These are phyloP conservation scores for Cyberlindnera samutprakarnensis DNA, from an alignment of 805 yeast species.

Conservation along the genomic window DNA sequence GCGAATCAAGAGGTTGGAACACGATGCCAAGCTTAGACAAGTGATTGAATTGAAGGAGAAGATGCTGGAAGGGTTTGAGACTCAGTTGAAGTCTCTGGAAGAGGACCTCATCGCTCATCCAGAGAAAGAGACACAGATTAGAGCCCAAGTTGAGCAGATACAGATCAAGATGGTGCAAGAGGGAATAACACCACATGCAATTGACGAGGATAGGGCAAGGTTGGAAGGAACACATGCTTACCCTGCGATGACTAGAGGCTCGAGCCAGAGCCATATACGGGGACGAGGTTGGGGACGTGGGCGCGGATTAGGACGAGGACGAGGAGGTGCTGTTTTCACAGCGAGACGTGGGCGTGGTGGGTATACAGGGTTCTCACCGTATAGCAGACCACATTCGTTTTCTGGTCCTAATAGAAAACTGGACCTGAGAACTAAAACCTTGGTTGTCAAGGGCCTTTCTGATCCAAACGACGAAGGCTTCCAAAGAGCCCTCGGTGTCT, in stretches of 20 bases:
- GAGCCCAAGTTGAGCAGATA: conserved; percentile 9
- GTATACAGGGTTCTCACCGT: conserved; percentile 10
- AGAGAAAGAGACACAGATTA: conserved; percentile 10
- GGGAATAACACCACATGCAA: conserved; percentile 17
- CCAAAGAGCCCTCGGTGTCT: conserved; percentile 8
- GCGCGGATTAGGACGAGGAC: conserved; percentile 8
- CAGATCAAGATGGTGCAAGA: conserved; percentile 12
- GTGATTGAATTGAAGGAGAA: conserved; percentile 27
- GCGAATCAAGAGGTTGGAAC: conserved; percentile 25
- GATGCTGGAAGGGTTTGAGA: conserved; percentile 28
- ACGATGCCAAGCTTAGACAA: conserved; percentile 25
- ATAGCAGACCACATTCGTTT: conserved; percentile 7
- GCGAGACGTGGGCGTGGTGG: too few relatives aligned
- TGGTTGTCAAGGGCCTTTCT: conserved; percentile 12
- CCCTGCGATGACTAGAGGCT: too few relatives aligned
- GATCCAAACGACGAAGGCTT: conserved; percentile 12
- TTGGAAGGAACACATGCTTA: conserved; percentile 6
- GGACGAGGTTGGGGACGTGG: conserved; percentile 11
- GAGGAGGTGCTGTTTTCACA: too few relatives aligned
- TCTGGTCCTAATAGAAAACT: conserved; percentile 6
- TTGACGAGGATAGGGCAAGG: conserved; percentile 15
- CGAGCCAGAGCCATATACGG: conserved; percentile 1
- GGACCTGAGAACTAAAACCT: conserved; percentile 20
- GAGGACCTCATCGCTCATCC: conserved; percentile 11
- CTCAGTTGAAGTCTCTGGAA: conserved; percentile 17